Percentiles rank a stretch among this genome's conserved stretches.
phyloP scores from a whole-genome alignment of 176 grass and related monocot genomes.

The Phoenix roebelenii region DNA sequence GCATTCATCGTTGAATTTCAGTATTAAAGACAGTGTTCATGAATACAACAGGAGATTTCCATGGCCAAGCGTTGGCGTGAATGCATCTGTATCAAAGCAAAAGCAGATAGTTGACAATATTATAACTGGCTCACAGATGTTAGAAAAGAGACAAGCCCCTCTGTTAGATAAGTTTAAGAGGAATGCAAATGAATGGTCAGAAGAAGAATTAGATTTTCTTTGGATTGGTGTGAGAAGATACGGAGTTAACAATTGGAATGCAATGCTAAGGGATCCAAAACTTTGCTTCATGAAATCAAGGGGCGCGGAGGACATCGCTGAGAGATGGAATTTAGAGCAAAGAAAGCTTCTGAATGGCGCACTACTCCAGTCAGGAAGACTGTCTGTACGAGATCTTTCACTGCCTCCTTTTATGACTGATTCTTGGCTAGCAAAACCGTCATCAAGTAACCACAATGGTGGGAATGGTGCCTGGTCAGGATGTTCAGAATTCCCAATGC shows the following conservation, averaged over 20 bases:
- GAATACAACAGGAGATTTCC: slow-evolving; percentile 27
- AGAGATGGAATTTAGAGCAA: slow-evolving; percentile 77
- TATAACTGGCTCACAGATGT: slow-evolving; percentile 26
- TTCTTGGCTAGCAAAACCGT: neutral
- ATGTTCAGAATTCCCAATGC: slow-evolving; percentile 32
- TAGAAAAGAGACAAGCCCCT: slow-evolving; percentile 27
- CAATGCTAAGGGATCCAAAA: slow-evolving; percentile 53
- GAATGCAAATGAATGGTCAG: slow-evolving; percentile 52
- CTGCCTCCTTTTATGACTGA: slow-evolving; percentile 7
- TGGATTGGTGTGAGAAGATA: slow-evolving; percentile 97
- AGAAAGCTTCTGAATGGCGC: slow-evolving; percentile 49
- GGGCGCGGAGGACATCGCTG: slow-evolving; percentile 61
- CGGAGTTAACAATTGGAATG: slow-evolving; percentile 76
- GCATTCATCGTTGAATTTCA: slow-evolving; percentile 28
- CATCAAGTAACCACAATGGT: slow-evolving; percentile 7
- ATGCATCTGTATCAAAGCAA: slow-evolving; percentile 14
- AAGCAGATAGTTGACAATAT: slow-evolving; percentile 25
- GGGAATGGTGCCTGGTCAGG: slow-evolving; percentile 32
- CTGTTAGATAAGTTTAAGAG: slow-evolving; percentile 33
- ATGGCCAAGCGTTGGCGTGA: slow-evolving; percentile 26
- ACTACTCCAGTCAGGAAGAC: slow-evolving; percentile 23
- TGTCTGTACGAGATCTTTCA: slow-evolving; percentile 13
- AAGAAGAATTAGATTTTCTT: slow-evolving; percentile 90
- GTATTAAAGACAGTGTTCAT: slow-evolving; percentile 33
- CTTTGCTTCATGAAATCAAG: slow-evolving; percentile 57